Evolutionary conservation across 768 basidiomycete genomes (phyloP), one percentile per base, ranked within the genome.

Genomic region (Russula griseocarnosa): DNA sequence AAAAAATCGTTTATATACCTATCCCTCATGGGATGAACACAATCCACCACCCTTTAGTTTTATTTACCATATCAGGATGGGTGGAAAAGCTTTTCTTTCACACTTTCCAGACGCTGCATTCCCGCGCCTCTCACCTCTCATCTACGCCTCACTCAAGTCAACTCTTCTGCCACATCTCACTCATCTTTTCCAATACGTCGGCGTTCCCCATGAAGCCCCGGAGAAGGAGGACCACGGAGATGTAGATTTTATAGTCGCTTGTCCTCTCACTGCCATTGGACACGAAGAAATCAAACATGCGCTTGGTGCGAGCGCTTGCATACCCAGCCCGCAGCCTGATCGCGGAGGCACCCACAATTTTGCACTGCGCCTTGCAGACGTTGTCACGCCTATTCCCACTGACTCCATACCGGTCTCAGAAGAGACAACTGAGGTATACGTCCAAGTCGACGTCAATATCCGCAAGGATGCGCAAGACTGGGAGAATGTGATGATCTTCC

Each of bases 191-290:
- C 61, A 71, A 1, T 68, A 77, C 58, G 86, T 86, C 24, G 76
- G 76, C 14, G 78, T 85, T 3, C 86, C 88, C 1, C 70, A 70
- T 8, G 87, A 89, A 72, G 84, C 81, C 10, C 88, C 87, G 16
- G 83, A 80, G 66, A 90, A 90, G 71, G 50, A 58, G 0, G 83
- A 85, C 71, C 77, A 87, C 66, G 88, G 88, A 1, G 89, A 91
- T 69, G 69, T 91, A 26, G 89, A 90, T 71, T 81, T 88, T 56
- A 73, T 86, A 24, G 87, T 87, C 5, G 77, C 79, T 42, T 66
- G 69, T n/a, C 82, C 87, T 9, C 74, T 69, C 36, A 49, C 54
- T 0, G 63, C 69, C 13, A 24, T 67, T 14, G 58, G 40, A 8
- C 69, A 56, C 24, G 67, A 67, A 30, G 66, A 70, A 32, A 57